A percentile compares a stretch with the other conserved stretches of the same genome.
phyloP scores from a whole-genome alignment of 768 basidiomycete species.

The Kwoniella bestiolae region DNA sequence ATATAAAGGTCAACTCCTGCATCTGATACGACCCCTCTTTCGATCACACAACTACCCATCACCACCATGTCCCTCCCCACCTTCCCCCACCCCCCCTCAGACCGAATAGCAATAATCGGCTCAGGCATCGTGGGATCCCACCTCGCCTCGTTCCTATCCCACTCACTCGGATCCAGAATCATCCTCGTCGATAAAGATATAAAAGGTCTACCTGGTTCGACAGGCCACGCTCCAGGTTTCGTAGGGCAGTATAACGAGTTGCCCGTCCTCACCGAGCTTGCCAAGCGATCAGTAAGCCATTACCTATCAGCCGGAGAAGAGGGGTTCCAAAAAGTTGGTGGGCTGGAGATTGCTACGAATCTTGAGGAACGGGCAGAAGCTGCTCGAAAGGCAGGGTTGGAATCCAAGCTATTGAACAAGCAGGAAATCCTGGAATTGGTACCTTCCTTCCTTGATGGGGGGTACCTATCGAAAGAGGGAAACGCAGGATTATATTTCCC shows the following conservation, averaged over 20 bases:
- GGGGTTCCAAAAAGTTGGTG: slow-evolving; percentile 22
- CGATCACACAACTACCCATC: too few species aligned
- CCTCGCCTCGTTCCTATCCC: slow-evolving; percentile 18
- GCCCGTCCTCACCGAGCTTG: slow-evolving; percentile 19
- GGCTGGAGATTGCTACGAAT: slow-evolving; percentile 10
- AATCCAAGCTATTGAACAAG: slow-evolving; percentile 5
- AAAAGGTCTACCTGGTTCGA: slow-evolving; percentile 21
- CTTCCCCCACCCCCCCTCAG: neutral
- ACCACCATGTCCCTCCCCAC: slow-evolving; percentile 10
- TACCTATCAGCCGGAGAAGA: slow-evolving; percentile 6
- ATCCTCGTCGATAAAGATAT: slow-evolving; percentile 22
- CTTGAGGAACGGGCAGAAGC: slow-evolving; percentile 7
- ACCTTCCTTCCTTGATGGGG: slow-evolving; percentile 12
- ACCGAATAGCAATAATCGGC: slow-evolving; percentile 21
- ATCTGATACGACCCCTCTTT: too few species aligned
- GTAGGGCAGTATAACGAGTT: slow-evolving; percentile 28
- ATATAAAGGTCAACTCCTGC: too few species aligned
- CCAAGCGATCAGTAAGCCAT: slow-evolving; percentile 17
- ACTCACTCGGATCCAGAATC: slow-evolving; percentile 5
- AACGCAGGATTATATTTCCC: slow-evolving; percentile 15
- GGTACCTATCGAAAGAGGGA: neutral
- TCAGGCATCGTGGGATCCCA: slow-evolving; percentile 25
- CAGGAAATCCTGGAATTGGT: slow-evolving; percentile 12
- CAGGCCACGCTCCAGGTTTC: slow-evolving; percentile 31
- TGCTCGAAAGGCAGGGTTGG: slow-evolving; percentile 3